Evolutionary conservation across 805 yeast species (phyloP), one percentile per base, ranked within the genome.

Genomic region (Starmera dryadoides): DNA sequence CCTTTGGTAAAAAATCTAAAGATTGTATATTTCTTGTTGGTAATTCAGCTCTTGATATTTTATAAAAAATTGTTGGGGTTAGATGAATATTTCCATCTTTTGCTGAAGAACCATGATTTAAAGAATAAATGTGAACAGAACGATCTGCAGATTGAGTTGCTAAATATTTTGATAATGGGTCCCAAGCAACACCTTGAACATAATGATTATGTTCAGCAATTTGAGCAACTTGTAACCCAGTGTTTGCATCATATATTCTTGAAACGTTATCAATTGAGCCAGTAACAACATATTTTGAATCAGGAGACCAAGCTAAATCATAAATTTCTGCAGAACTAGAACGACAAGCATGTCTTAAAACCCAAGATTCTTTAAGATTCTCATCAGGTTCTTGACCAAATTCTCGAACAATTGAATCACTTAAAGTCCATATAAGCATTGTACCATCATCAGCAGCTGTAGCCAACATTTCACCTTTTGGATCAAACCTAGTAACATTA

Each of bases 101-200:
- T 38, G 26, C 18, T n/a, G 14, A n/a, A 22, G 34, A 17, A 11
- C 22, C 34, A 37, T 53, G 43, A 29, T 49, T 56, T 30, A 79
- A 54, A 17, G 68, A 62, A 56, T 86, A 86, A n/a, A 93, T 64
- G 46, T 78, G 79, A 11, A 91, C 80, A 2, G 86, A 70, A 43
- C 96, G 64, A 61, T 93, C 98, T 11, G 96, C 94, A 20, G 93
- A 79, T 58, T 89, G 96, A 6, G 96, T 83, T 1, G 89, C 86
- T 5, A 93, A 59, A 48, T 60, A 86, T 56, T 82, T 77, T 45
- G 82, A 79, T 39, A 66, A 56, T 7, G 98, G 98, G 57, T 93
- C 98, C 98, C 98, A 93, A 0, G 83, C 69, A 5, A 93, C 91
- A 3, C 99, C 99, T 60, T 93, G 99, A 3, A 93, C 94, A 50